Evolutionary conservation across 2,329 filamentous ascomycete genomes (phyloP).

Genomic region (Venturia asperata): DNA sequence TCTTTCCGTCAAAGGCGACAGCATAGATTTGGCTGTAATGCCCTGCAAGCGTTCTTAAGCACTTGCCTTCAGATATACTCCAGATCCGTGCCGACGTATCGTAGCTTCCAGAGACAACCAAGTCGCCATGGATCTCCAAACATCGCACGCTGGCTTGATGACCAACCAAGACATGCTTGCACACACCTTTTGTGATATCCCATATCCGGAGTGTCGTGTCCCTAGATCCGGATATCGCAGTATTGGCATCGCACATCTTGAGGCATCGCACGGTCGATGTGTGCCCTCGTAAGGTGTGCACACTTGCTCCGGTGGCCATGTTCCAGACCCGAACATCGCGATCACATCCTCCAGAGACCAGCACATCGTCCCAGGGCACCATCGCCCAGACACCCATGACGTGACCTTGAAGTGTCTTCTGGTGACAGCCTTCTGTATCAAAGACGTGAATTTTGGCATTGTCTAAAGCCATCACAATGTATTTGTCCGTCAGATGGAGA

Average conservation of each 20-base stretch:
- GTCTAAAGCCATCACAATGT: constrained; percentile 94
- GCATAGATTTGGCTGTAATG: constrained; percentile 99
- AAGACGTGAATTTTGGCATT: constrained; percentile 99
- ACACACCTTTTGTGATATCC: constrained; percentile 83
- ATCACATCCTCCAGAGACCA: constrained; percentile 95
- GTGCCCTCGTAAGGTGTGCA: constrained; percentile 83
- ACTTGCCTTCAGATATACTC: constrained; percentile 94
- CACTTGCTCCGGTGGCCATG: constrained; percentile 69
- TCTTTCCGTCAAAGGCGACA: constrained; percentile 89
- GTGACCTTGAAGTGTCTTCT: constrained; percentile 86
- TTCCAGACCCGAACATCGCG: constrained; percentile 97
- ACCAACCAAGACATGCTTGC: constrained; percentile 84
- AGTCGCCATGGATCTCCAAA: constrained; percentile 89
- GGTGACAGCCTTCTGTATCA: constrained; percentile 78
- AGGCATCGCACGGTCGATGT: constrained; percentile 94
- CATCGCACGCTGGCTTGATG: constrained; percentile 95
- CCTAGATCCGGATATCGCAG: constrained; percentile 90
- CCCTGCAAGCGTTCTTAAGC: constrained; percentile 79
- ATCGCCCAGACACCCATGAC: constrained; percentile 99
- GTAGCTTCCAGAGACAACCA: constrained; percentile 97
- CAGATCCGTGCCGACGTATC: constrained; percentile 95
- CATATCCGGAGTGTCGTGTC: constrained; percentile 93
- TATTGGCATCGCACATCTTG: constrained; percentile 93
- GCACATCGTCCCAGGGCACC: constrained; percentile 92
- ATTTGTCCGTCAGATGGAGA: constrained; percentile 85